Percentiles rank a stretch among this genome's conserved stretches.
These are phyloP conservation scores for Dichotomocladium elegans DNA, from an alignment of 371 early-diverging fungal species.

Conservation along the genomic window DNA sequence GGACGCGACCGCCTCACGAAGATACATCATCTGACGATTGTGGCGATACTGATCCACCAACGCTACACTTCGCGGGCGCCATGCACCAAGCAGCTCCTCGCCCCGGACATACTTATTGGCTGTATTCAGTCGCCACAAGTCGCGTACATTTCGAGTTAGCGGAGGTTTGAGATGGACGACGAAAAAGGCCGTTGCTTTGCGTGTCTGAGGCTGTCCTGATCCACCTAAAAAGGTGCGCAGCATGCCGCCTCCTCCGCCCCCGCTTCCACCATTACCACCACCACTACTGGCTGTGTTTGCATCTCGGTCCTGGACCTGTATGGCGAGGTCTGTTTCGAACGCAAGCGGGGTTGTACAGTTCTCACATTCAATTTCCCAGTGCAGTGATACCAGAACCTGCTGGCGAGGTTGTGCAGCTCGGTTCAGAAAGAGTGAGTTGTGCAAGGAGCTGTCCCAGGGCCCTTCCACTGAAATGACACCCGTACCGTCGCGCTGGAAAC, in stretches of 20 bases:
- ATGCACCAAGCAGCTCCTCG: constrained; percentile 70
- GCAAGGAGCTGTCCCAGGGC: constrained; percentile 82
- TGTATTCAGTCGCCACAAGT: constrained; percentile 74
- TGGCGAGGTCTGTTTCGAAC: constrained; percentile 60
- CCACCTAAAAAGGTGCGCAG: constrained; percentile 42
- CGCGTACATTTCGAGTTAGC: constrained; percentile 46
- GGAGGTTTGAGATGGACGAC: constrained; percentile 52
- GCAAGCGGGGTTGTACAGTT: constrained; percentile 52
- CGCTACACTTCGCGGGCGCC: constrained; percentile 74
- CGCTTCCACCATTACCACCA: constrained; percentile 27
- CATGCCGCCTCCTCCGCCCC: constrained; percentile 23
- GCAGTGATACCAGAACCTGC: constrained; percentile 53
- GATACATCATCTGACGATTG: constrained; percentile 24
- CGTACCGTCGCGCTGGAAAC: constrained; percentile 41
- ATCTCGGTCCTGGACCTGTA: constrained; percentile 51
- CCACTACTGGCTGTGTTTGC: too few relatives aligned
- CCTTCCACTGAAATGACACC: constrained; percentile 48
- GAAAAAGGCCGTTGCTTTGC: constrained; percentile 47
- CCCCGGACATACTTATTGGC: constrained; percentile 79
- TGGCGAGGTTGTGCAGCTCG: constrained; percentile 56
- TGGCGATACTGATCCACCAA: constrained; percentile 58
- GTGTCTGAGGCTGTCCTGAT: constrained; percentile 10
- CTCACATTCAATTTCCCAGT: constrained; percentile 54
- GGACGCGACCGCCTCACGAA: constrained; percentile 44
- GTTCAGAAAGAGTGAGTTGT: constrained; percentile 70